phyloP scores from a whole-genome alignment of 441 rosid genomes.

The Populus trichocarpa region DNA sequence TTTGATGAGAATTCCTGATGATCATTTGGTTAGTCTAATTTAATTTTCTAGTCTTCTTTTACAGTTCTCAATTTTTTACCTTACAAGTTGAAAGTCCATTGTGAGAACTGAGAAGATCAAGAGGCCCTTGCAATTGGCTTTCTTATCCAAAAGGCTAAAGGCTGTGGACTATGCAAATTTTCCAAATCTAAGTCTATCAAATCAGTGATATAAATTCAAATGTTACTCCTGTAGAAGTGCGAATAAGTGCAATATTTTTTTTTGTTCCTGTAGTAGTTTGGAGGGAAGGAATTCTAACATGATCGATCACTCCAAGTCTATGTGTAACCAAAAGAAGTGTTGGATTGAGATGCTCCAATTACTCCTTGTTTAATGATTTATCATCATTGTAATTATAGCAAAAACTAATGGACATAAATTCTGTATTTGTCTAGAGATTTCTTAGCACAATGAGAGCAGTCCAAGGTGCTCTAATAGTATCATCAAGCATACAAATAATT shows the following conservation, averaged over 20 bases:
- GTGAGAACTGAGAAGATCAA: conserved; percentile 1
- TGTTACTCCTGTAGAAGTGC: background rate
- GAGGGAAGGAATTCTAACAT: background rate
- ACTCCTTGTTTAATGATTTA: background rate
- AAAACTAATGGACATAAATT: background rate
- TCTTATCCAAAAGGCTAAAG: background rate
- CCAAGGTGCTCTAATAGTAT: conserved; percentile 95
- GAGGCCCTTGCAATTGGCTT: conserved; percentile 15
- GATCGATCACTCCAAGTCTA: no score
- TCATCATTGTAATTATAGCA: background rate
- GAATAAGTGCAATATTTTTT: no score
- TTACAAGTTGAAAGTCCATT: background rate
- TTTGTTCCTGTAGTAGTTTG: background rate
- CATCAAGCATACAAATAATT: conserved; percentile 94
- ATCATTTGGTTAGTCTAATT: conserved; percentile 58
- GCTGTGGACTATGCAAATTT: background rate
- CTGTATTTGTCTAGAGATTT: conserved; percentile 57
- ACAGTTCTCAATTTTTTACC: conserved; percentile 1
- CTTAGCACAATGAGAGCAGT: conserved; percentile 94
- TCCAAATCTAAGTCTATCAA: conserved; percentile 20
- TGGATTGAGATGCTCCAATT: background rate
- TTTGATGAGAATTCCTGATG: conserved; percentile 63
- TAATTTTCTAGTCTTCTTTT: background rate
- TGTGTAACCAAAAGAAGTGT: background rate
- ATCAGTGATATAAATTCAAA: background rate